These are phyloP conservation scores for Dendrothele bispora DNA, from an alignment of 768 basidiomycete species.

Conservation along the genomic window DNA sequence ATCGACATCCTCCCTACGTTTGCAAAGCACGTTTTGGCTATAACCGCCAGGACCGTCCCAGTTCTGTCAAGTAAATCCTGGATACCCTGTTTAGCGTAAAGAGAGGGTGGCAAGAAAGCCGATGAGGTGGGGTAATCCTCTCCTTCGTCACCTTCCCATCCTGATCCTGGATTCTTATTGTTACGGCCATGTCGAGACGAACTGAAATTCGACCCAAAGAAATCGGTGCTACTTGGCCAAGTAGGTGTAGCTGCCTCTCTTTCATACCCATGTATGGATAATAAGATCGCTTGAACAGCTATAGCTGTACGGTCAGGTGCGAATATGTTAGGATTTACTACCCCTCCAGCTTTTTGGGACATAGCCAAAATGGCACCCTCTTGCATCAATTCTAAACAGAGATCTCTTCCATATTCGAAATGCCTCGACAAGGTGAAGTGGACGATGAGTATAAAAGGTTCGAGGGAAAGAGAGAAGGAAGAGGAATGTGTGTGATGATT, in stretches of 20 bases:
- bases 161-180: too few relatives aligned
- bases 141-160: constrained; percentile 41
- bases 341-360: constrained; percentile 35
- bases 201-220: too few relatives aligned
- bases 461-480: too few relatives aligned
- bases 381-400: constrained; percentile 80
- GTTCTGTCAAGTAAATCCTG: constrained; percentile 71
- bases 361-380: constrained; percentile 51
- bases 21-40: constrained; percentile 61
- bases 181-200: too few relatives aligned
- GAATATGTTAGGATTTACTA: constrained; percentile 39
- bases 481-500: too few relatives aligned
- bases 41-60: constrained; percentile 51
- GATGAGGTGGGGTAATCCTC: constrained; percentile 75
- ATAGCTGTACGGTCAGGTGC: constrained; percentile 76
- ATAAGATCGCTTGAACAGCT: constrained; percentile 73
- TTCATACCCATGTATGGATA: constrained; percentile 72
- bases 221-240: constrained; percentile 81
- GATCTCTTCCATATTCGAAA: constrained; percentile 81
- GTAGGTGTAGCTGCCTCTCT: constrained; percentile 65
- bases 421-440: constrained; percentile 85
- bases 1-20: constrained; percentile 75
- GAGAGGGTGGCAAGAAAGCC: constrained; percentile 53
- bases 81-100: constrained; percentile 64
- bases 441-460: constrained; percentile 73